Evolutionary conservation across 2,329 filamentous ascomycete species (phyloP).

Genomic region (Dothistroma pini): DNA sequence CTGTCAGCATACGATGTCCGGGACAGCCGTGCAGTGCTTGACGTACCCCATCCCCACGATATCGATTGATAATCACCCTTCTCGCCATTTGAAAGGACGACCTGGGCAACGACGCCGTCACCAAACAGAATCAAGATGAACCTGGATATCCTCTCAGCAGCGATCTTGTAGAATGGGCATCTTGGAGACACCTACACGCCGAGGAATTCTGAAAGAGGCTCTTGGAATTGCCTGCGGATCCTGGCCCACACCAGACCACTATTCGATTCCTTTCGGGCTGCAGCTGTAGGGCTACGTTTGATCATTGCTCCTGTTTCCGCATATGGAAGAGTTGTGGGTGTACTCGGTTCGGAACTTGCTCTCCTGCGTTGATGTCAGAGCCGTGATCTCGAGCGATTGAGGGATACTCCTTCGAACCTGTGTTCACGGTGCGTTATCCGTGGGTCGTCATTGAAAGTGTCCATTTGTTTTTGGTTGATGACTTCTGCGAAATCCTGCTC

Average conservation of each 20-base stretch:
- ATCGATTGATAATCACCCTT: slow-evolving; percentile 55
- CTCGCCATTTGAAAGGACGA: slow-evolving; percentile 52
- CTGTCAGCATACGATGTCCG: slow-evolving; percentile 3
- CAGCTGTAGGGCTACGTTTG: slow-evolving; percentile 29
- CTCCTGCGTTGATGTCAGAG: neutral
- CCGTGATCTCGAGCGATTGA: neutral
- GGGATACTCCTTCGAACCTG: neutral
- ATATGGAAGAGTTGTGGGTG: slow-evolving; percentile 5
- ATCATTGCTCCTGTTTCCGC: slow-evolving; percentile 28
- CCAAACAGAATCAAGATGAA: slow-evolving; percentile 68
- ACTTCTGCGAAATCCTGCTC: neutral
- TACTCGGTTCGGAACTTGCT: neutral
- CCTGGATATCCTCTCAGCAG: slow-evolving; percentile 60
- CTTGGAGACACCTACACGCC: slow-evolving; percentile 37
- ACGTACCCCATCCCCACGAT: slow-evolving; percentile 30
- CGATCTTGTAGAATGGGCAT: slow-evolving; percentile 44
- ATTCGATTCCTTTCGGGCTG: slow-evolving; percentile 27
- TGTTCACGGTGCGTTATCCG: neutral
- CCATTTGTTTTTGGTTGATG: neutral
- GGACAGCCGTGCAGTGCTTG: neutral
- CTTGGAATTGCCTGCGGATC: slow-evolving; percentile 51
- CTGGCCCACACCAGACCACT: slow-evolving; percentile 49
- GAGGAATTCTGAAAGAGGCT: slow-evolving; percentile 65
- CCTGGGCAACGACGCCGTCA: slow-evolving; percentile 65
- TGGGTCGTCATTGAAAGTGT: neutral